phyloP scores from a whole-genome alignment of 2,329 filamentous ascomycete genomes.

The Cordyceps cicadae region DNA sequence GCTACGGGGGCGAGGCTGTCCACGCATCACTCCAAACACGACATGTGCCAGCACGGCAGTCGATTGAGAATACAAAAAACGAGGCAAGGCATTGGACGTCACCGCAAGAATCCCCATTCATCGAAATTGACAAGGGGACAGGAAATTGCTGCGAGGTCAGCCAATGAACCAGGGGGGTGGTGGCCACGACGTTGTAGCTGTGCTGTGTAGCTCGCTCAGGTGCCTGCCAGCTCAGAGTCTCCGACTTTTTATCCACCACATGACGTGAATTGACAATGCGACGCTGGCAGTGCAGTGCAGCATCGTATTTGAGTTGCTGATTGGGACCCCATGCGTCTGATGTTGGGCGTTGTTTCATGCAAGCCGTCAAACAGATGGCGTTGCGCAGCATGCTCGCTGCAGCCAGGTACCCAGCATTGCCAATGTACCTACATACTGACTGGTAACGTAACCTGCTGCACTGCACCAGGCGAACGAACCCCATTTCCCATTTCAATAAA shows the following conservation, averaged over 20 bases:
- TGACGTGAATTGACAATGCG: background rate
- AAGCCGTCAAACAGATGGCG: background rate
- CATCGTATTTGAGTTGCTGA: background rate
- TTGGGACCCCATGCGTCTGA: background rate
- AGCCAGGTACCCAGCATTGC: background rate
- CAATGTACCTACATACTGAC: background rate
- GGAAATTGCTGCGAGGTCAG: constrained; percentile 3
- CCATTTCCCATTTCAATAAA: background rate
- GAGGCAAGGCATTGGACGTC: no score
- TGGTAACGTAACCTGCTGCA: no score
- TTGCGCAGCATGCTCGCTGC: background rate
- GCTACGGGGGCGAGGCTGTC: no score
- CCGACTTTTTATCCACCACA: background rate
- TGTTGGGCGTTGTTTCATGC: background rate
- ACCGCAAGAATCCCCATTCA: background rate
- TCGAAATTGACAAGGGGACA: background rate
- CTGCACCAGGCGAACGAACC: no score
- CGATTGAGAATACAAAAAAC: background rate
- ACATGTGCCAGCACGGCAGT: background rate
- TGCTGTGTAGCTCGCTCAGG: no score
- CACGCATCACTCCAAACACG: background rate
- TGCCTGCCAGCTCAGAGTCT: background rate
- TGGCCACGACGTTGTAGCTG: background rate
- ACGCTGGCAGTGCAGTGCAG: background rate
- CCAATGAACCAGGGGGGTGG: constrained; percentile 7